phyloP scores from a whole-genome alignment of 2,329 filamentous ascomycete species.

The Aspergillus novoparasiticus region DNA sequence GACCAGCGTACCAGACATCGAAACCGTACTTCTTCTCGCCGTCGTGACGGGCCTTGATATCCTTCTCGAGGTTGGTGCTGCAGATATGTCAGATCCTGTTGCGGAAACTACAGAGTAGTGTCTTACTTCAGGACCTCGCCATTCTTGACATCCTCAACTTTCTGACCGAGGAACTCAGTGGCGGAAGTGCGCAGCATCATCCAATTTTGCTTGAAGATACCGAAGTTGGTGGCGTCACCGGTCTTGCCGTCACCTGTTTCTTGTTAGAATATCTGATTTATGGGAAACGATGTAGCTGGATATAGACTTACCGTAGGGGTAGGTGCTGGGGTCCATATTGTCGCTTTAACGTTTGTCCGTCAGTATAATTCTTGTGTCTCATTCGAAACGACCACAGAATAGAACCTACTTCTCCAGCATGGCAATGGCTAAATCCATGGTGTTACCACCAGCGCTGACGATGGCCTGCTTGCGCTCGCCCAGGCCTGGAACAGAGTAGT shows the following conservation, averaged over 20 bases:
- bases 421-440: constrained; percentile 23
- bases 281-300: not conserved
- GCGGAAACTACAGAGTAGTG: not conserved
- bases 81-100: not conserved
- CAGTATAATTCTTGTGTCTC: not conserved
- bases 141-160: constrained; percentile 23
- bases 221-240: constrained; percentile 32
- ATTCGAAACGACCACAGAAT: not conserved
- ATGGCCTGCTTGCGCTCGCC: constrained; percentile 21
- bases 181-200: constrained; percentile 31
- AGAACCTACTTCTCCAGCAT: constrained; percentile 22
- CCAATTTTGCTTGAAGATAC: constrained; percentile 38
- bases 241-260: constrained; percentile 27
- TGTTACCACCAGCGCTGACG: constrained; percentile 20
- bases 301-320: constrained; percentile 18
- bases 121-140: constrained; percentile 32
- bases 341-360: not conserved
- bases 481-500: constrained; percentile 14
- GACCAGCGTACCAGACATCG: constrained; percentile 28
- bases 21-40: constrained; percentile 20
- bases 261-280: not conserved
- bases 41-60: constrained; percentile 20
- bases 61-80: constrained; percentile 21
- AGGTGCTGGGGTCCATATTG: constrained; percentile 18
- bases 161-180: constrained; percentile 26